phyloP scores from a whole-genome alignment of 352 stramenopile species.

The Globisporangium rhizosaccharum region DNA sequence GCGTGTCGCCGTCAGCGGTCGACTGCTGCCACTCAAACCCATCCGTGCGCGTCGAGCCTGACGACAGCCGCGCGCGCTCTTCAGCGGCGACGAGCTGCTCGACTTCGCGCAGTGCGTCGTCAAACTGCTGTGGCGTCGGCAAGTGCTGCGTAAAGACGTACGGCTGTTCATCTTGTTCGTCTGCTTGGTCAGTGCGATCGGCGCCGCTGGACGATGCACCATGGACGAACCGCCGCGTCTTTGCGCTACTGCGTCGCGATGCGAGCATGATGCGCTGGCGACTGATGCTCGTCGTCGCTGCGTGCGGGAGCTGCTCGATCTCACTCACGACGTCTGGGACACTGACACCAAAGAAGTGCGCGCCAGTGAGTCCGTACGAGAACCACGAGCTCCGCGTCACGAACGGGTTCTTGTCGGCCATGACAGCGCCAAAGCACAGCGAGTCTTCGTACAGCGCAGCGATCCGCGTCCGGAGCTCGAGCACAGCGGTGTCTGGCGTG shows the following conservation, averaged over 20 bases:
- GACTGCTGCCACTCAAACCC: slow-evolving; percentile 51
- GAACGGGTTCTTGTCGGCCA: slow-evolving; percentile 54
- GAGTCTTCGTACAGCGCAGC: slow-evolving; percentile 71
- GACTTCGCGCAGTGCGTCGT: slow-evolving; percentile 73
- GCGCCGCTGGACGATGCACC: not conserved
- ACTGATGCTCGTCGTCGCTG: slow-evolving; percentile 60
- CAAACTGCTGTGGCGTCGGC: slow-evolving; percentile 66
- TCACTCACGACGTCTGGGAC: slow-evolving; percentile 55
- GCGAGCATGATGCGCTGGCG: slow-evolving; percentile 23
- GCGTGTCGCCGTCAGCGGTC: slow-evolving; percentile 22
- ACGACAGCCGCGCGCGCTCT: slow-evolving; percentile 79
- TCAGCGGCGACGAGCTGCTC: slow-evolving; percentile 77
- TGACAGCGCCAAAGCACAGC: slow-evolving; percentile 25
- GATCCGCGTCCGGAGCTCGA: slow-evolving; percentile 65
- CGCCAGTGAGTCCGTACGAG: slow-evolving; percentile 66
- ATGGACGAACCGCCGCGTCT: too few species aligned
- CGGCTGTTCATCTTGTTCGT: slow-evolving; percentile 22
- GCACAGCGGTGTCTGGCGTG: slow-evolving; percentile 60
- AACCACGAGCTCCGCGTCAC: slow-evolving; percentile 73
- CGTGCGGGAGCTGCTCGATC: slow-evolving; percentile 71
- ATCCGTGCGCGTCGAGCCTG: slow-evolving; percentile 83
- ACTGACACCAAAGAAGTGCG: slow-evolving; percentile 83
- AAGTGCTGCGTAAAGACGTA: slow-evolving; percentile 88
- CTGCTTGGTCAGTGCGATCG: slow-evolving; percentile 16
- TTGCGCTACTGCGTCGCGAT: not conserved